Percentiles rank a stretch among this genome's conserved stretches.
phyloP scores from a whole-genome alignment of 805 yeast genomes.

The Teunomyces barrocoloradensis region DNA sequence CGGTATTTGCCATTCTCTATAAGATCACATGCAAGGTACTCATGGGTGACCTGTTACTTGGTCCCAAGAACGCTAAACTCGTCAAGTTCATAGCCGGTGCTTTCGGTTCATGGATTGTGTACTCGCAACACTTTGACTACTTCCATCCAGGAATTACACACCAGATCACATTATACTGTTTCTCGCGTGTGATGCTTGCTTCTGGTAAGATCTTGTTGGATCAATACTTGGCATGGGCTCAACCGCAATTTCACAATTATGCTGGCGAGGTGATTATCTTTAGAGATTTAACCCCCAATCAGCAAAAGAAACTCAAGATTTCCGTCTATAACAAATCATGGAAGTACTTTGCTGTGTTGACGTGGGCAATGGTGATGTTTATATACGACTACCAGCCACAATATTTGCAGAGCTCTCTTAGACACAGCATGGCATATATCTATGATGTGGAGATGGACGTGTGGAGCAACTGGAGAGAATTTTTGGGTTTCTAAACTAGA shows the following conservation, averaged over 20 bases:
- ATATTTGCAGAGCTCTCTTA: constrained; percentile 60
- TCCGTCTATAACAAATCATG: constrained; percentile 34
- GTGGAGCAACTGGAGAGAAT: constrained; percentile 48
- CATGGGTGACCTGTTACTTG: constrained; percentile 30
- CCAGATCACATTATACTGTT: constrained; percentile 72
- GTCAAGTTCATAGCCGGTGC: constrained; percentile 39
- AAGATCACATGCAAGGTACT: constrained; percentile 37
- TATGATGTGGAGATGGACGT: constrained; percentile 56
- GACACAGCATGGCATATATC: constrained; percentile 67
- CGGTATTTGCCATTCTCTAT: constrained; percentile 54
- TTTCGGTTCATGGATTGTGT: constrained; percentile 42
- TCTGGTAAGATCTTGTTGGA: constrained; percentile 51
- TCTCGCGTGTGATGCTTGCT: constrained; percentile 66
- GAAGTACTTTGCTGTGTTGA: constrained; percentile 58
- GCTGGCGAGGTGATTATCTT: constrained; percentile 18
- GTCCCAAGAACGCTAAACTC: constrained; percentile 25
- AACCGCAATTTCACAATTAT: constrained; percentile 27
- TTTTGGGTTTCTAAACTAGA: constrained; percentile 28
- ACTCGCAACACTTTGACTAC: constrained; percentile 42
- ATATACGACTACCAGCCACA: constrained; percentile 62
- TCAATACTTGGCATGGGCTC: constrained; percentile 32
- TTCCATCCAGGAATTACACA: constrained; percentile 56
- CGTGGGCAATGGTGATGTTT: constrained; percentile 76
- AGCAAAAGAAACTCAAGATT: constrained; percentile 31
- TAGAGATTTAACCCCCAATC: constrained; percentile 28